These are phyloP conservation scores for Hypoxylon rubiginosum DNA, from an alignment of 2,329 filamentous ascomycete species.

Conservation along the genomic window DNA sequence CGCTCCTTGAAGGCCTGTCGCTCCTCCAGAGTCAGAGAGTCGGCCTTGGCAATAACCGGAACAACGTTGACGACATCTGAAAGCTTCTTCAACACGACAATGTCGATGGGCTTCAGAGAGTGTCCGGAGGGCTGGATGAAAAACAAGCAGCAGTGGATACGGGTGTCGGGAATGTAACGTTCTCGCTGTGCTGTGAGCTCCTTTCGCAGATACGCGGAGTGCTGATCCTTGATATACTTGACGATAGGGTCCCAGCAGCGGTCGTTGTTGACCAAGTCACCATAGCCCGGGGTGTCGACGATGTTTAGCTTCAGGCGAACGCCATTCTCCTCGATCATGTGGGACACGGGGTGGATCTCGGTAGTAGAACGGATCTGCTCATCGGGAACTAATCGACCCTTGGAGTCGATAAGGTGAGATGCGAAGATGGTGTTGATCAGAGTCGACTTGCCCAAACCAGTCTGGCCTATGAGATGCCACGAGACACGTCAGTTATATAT, in stretches of 20 bases:
- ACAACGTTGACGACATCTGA: slow-evolving; percentile 99
- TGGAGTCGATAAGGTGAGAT: slow-evolving; percentile 98
- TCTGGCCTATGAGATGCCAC: slow-evolving; percentile 78
- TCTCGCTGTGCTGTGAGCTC: slow-evolving; percentile 99
- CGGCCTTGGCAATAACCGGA: slow-evolving; percentile 97
- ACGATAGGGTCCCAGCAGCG: slow-evolving; percentile 99
- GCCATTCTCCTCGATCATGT: slow-evolving; percentile 99
- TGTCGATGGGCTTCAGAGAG: slow-evolving; percentile 98
- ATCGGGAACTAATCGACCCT: slow-evolving; percentile 92
- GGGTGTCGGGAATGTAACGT: slow-evolving; percentile 98
- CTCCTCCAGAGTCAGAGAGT: slow-evolving; percentile 96
- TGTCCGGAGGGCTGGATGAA: slow-evolving; percentile 99
- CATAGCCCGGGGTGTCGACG: slow-evolving; percentile 98
- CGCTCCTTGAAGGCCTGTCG: slow-evolving; percentile 96
- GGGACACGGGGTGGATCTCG: slow-evolving; percentile 97
- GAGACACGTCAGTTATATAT: slow-evolving; percentile 52
- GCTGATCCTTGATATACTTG: slow-evolving; percentile 99
- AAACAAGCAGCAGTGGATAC: slow-evolving; percentile 99
- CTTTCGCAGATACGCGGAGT: slow-evolving; percentile 98
- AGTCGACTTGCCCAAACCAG: slow-evolving; percentile 97
- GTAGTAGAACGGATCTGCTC: slow-evolving; percentile 96
- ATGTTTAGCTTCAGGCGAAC: slow-evolving; percentile 98
- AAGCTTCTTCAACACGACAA: slow-evolving; percentile 99
- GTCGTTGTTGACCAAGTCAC: slow-evolving; percentile 99
- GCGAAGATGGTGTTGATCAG: slow-evolving; percentile 99